Percentiles rank a stretch among this genome's conserved stretches.
phyloP scores from a whole-genome alignment of 164 flowering plant species.

The Magnolia sinica region DNA sequence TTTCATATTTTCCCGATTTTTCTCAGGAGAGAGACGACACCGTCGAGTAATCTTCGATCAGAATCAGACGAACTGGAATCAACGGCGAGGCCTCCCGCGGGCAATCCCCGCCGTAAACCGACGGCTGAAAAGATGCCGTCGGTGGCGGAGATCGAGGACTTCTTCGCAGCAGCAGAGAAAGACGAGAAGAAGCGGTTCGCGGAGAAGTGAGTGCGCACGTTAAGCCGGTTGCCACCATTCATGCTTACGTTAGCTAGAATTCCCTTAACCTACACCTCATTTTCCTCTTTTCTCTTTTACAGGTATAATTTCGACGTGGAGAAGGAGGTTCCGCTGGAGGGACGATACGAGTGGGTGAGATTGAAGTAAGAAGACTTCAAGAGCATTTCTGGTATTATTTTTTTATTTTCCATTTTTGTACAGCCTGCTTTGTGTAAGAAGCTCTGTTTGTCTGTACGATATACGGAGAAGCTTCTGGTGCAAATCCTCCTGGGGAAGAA shows the following conservation, averaged over 20 bases:
- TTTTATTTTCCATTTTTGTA: neutral
- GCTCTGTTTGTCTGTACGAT: slow-evolving; percentile 11
- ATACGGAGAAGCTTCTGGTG: slow-evolving; percentile 16
- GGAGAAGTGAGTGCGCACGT: slow-evolving; percentile 47
- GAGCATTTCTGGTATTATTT: neutral
- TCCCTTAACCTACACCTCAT: neutral
- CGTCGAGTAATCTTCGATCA: slow-evolving; percentile 29
- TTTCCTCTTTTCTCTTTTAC: slow-evolving; percentile 3
- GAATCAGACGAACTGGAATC: slow-evolving; percentile 40
- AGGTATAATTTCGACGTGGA: slow-evolving; percentile 77
- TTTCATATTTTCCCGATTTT: neutral
- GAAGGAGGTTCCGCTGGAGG: slow-evolving; percentile 63
- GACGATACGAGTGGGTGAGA: slow-evolving; percentile 72
- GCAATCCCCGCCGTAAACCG: slow-evolving; percentile 10
- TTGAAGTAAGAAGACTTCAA: slow-evolving; percentile 29
- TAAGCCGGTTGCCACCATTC: slow-evolving; percentile 8
- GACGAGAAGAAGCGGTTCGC: slow-evolving; percentile 55
- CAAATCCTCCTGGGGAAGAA: slow-evolving; percentile 5
- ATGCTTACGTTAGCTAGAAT: slow-evolving; percentile 16
- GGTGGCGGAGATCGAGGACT: slow-evolving; percentile 57
- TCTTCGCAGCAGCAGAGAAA: slow-evolving; percentile 55
- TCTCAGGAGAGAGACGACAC: slow-evolving; percentile 39
- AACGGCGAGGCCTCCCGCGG: slow-evolving; percentile 15
- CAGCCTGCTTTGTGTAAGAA: slow-evolving; percentile 8
- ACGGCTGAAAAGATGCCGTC: slow-evolving; percentile 34